Percentiles rank a stretch among this genome's conserved stretches.
These are phyloP conservation scores for Candida quercuum DNA, from an alignment of 805 yeast genomes.

Conservation along the genomic window DNA sequence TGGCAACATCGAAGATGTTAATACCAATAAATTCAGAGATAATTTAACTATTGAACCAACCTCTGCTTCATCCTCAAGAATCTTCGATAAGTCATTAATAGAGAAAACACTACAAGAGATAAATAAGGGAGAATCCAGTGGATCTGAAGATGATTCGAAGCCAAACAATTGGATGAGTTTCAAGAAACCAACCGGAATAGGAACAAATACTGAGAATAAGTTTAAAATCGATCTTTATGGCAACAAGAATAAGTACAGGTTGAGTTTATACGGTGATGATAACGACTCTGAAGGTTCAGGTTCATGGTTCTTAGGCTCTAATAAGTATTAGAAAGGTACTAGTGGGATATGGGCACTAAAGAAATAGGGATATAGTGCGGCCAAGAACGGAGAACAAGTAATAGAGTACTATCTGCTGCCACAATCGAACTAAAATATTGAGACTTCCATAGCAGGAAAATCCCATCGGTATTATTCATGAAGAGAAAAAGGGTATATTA, in stretches of 20 bases:
- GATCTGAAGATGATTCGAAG: neutral
- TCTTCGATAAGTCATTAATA: constrained; percentile 20
- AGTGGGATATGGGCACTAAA: no score
- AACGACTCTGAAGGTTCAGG: constrained; percentile 7
- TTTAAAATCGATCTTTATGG: constrained; percentile 24
- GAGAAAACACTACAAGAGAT: constrained; percentile 13
- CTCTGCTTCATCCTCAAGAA: constrained; percentile 3
- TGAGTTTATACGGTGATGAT: constrained; percentile 16
- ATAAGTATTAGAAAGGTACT: constrained; percentile 16
- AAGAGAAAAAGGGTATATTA: neutral
- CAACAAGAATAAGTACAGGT: constrained; percentile 19
- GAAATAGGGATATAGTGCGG: no score
- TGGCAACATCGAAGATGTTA: no score
- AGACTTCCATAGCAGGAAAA: no score
- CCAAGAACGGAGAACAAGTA: no score
- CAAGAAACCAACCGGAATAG: neutral
- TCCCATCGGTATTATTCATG: no score
- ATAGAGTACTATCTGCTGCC: no score
- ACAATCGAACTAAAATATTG: no score
- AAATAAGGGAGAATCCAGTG: constrained; percentile 6
- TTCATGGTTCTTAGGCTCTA: constrained; percentile 24
- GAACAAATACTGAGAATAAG: constrained; percentile 2
- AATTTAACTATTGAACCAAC: neutral
- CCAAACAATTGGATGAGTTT: constrained; percentile 1
- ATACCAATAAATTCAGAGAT: no score